Evolutionary conservation across 2,329 filamentous ascomycete genomes (phyloP).

Genomic region (Calycina herbarum): DNA sequence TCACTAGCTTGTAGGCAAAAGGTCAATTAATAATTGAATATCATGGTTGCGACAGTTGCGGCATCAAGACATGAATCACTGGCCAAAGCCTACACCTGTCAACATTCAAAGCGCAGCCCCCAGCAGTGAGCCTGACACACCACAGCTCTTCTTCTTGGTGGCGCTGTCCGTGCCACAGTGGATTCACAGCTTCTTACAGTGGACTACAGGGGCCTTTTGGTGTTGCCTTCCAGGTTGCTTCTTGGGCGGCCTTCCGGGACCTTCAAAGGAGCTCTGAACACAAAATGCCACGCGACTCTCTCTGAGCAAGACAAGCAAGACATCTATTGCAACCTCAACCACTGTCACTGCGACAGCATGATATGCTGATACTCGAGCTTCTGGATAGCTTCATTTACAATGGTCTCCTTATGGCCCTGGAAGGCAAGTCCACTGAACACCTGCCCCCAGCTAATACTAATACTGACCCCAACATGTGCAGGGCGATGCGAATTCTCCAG

Average conservation of each 20-base stretch:
- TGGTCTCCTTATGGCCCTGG: conserved; percentile 89
- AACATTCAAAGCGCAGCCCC: conserved; percentile 9
- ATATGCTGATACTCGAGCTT: neutral
- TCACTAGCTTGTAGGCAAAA: neutral
- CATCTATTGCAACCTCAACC: neutral
- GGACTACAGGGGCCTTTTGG: neutral
- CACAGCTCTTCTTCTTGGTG: neutral
- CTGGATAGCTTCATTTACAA: conserved; percentile 40
- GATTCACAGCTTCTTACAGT: neutral
- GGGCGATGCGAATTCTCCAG: conserved; percentile 79
- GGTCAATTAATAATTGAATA: conserved; percentile 20
- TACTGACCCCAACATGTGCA: conserved; percentile 40
- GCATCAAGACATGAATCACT: neutral
- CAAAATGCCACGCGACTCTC: conserved; percentile 12
- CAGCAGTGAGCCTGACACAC: neutral
- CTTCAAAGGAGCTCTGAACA: neutral
- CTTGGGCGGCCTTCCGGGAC: neutral
- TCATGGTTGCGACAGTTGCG: conserved; percentile 13
- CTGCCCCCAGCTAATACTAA: neutral
- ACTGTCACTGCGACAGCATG: neutral
- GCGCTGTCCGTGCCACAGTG: conserved; percentile 1
- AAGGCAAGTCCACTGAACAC: conserved; percentile 52
- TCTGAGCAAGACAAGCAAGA: neutral
- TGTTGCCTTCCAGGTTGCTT: too few species aligned
- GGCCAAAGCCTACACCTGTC: conserved; percentile 14